Evolutionary conservation across 768 basidiomycete genomes (phyloP).

Genomic region (Dioszegia crocea): DNA sequence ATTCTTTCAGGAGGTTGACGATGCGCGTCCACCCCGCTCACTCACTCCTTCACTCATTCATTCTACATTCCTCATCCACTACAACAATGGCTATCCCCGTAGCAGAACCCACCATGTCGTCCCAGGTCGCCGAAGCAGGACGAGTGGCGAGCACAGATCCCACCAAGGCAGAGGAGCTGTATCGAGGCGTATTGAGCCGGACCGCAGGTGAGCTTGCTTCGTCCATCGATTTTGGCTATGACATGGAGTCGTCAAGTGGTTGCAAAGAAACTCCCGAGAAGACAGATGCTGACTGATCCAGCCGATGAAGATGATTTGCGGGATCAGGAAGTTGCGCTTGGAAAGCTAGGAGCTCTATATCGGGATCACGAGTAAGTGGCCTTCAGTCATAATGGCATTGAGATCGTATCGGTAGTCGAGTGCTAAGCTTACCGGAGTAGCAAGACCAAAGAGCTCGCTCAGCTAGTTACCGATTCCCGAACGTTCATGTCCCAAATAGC

Average conservation of each 20-base stretch:
- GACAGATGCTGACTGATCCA: slow-evolving; percentile 28
- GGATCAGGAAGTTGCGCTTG: slow-evolving; percentile 78
- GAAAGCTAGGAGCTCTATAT: slow-evolving; percentile 81
- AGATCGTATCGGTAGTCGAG: neutral
- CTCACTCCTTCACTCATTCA: neutral
- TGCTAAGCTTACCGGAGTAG: slow-evolving; percentile 51
- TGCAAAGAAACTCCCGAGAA: too few species aligned
- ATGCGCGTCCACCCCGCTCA: slow-evolving; percentile 5
- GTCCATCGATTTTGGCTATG: neutral
- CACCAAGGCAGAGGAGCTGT: slow-evolving; percentile 66
- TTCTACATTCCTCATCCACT: neutral
- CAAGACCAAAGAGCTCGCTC: slow-evolving; percentile 76
- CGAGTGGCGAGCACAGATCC: slow-evolving; percentile 54
- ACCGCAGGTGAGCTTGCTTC: slow-evolving; percentile 44
- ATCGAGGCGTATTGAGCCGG: slow-evolving; percentile 62
- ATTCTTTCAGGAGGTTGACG: slow-evolving; percentile 3
- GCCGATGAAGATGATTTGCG: slow-evolving; percentile 60
- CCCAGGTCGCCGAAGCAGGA: slow-evolving; percentile 58
- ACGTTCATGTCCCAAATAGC: slow-evolving; percentile 89
- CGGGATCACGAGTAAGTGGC: slow-evolving; percentile 70
- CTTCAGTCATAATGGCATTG: too few species aligned
- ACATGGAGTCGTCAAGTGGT: too few species aligned
- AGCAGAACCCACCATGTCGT: slow-evolving; percentile 7
- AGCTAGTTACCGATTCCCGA: slow-evolving; percentile 76
- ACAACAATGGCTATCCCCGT: slow-evolving; percentile 16